These are phyloP conservation scores for Ophiorrhiza pumila DNA, from an alignment of 257 asterid genomes.

Conservation along the genomic window DNA sequence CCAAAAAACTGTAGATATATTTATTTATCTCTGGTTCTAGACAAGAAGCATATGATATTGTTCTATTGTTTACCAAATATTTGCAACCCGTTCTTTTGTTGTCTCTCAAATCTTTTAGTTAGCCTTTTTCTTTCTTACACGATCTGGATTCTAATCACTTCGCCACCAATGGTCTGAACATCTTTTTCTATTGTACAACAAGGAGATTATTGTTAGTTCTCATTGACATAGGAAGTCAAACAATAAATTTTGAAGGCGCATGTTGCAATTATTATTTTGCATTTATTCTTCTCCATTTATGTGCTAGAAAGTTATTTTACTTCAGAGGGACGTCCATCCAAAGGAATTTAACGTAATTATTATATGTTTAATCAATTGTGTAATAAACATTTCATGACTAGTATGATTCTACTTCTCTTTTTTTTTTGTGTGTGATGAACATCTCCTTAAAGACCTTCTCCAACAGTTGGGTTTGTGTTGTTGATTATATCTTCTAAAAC, in stretches of 20 bases:
- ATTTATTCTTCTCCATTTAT: not conserved
- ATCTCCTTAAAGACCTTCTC: not conserved
- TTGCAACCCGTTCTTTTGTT: not conserved
- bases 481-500: conserved; percentile 14
- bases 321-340: not conserved
- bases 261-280: not conserved
- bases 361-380: not conserved
- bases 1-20: not conserved
- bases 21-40: not conserved
- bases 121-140: not conserved
- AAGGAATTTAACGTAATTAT: not conserved
- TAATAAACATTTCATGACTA: not conserved
- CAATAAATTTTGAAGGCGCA: not conserved
- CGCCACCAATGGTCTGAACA: not conserved
- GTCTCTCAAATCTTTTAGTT: not conserved
- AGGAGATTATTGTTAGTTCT: too few species aligned
- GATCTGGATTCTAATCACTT: not conserved
- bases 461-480: conserved; percentile 13
- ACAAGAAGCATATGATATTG: not conserved
- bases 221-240: not conserved
- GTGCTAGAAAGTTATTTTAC: not conserved
- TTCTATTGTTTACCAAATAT: not conserved
- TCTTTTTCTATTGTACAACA: not conserved
- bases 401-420: not conserved
- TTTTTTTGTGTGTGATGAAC: not conserved